Percentiles rank a stretch among this genome's conserved stretches.
These are phyloP conservation scores for Schizophyllum commune DNA, from an alignment of 1,284 basidiomycete species.

Conservation along the genomic window DNA sequence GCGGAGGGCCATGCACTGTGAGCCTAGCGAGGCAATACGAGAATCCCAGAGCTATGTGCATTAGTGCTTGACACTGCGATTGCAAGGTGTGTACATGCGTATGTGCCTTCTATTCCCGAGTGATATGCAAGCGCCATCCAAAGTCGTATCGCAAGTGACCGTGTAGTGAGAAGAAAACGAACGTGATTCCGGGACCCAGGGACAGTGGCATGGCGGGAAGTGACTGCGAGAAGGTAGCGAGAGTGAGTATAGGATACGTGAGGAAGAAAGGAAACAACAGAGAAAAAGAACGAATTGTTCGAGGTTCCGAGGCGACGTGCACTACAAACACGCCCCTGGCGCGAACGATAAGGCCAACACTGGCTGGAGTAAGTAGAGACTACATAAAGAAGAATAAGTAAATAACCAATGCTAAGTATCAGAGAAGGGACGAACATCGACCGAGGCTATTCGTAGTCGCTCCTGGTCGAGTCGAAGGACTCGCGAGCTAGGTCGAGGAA, in stretches of 20 bases:
- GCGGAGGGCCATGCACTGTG: too few relatives aligned
- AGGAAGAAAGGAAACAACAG: constrained; percentile 8
- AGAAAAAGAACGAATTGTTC: not conserved
- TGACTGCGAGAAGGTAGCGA: not conserved
- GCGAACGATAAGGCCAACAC: not conserved
- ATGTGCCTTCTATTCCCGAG: not conserved
- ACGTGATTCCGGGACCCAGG: not conserved
- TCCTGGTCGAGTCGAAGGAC: constrained; percentile 55
- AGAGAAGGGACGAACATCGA: constrained; percentile 7
- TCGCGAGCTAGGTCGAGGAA: constrained; percentile 61
- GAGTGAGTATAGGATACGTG: not conserved
- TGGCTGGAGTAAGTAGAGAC: not conserved
- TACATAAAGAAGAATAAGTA: constrained; percentile 16
- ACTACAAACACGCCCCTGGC: not conserved
- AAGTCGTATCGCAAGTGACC: not conserved
- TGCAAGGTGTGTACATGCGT: not conserved
- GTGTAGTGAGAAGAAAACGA: not conserved
- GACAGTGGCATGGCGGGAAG: not conserved
- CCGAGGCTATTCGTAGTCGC: constrained; percentile 21
- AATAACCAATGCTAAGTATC: constrained; percentile 16
- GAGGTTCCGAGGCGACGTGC: not conserved
- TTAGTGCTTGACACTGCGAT: too few relatives aligned
- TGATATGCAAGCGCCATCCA: not conserved
- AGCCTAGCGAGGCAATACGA: too few relatives aligned
- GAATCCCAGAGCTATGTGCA: too few relatives aligned